Evolutionary conservation across 2,329 filamentous ascomycete species (phyloP).

Genomic region (Trichoderma arundinaceum): DNA sequence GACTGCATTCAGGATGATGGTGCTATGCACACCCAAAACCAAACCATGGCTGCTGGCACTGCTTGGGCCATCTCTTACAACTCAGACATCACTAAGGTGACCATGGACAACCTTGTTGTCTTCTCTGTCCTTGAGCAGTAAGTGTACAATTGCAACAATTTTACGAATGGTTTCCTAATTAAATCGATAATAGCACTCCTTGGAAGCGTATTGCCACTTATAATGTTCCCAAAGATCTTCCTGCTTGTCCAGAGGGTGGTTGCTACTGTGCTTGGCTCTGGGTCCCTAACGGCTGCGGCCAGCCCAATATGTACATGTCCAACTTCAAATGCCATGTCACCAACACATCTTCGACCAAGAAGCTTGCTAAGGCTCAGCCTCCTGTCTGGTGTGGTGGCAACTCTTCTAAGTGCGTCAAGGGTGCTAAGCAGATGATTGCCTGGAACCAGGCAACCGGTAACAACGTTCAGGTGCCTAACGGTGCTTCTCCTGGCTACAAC

Average conservation of each 20-base stretch:
- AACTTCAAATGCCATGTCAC: constrained; percentile 55
- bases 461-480: constrained; percentile 38
- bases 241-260: constrained; percentile 36
- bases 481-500: constrained; percentile 39
- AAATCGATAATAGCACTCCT: constrained; percentile 32
- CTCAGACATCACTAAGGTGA: constrained; percentile 49
- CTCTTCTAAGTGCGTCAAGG: constrained; percentile 47
- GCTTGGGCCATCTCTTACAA: constrained; percentile 56
- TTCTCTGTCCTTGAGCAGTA: constrained; percentile 51
- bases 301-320: constrained; percentile 50
- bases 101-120: constrained; percentile 54
- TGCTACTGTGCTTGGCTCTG: constrained; percentile 40
- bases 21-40: constrained; percentile 51
- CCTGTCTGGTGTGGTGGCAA: constrained; percentile 51
- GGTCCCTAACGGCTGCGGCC: constrained; percentile 37
- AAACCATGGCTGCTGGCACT: constrained; percentile 49
- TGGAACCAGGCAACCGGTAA: constrained; percentile 48
- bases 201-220: constrained; percentile 37
- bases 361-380: constrained; percentile 46
- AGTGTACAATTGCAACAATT: constrained; percentile 29
- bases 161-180: not conserved
- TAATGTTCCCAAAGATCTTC: constrained; percentile 36
- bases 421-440: constrained; percentile 56
- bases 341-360: constrained; percentile 45
- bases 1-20: constrained; percentile 47